Evolutionary conservation across 2,329 filamentous ascomycete species (phyloP), one percentile per base, ranked within the genome.

Genomic region (Scytalidium lignicola): DNA sequence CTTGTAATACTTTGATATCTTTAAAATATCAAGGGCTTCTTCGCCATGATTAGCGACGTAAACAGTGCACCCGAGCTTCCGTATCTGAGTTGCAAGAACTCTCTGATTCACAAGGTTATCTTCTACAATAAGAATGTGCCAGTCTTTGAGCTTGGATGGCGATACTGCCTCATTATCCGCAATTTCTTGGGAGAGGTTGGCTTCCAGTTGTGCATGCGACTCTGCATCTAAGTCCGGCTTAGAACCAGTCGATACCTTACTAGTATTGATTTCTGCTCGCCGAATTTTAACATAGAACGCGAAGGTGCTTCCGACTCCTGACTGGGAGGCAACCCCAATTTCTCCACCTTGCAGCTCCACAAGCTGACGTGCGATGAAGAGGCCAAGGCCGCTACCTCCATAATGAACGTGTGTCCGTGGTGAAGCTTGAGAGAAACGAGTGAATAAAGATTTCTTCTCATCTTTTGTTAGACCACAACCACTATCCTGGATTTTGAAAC

Each of bases 61-160:
- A 0, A 79, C 80, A 41, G 73, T 76, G 58, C 80, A 82, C 3
- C 80, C 80, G 28, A 74, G 74, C 47, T 77, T 77, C 17, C 70
- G 71, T 18, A 85, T 71, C 54, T 83, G 80, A 22, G 78, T 74
- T 50, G 80, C 75, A 17, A 84, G 68, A 17, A 22, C 15, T 21
- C 89, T 90, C 59, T 91, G 88, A 65, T 92, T 92, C 58, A 91
- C 86, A 3, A 79, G 76, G 58, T 93, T 92, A 64, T 93, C 88
- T 66, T 93, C 88, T 2, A 93, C 88, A 32, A 92, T 73, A 18
- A 93, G 72, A 40, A 92, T 85, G 56, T 80, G 81, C 69, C 88
- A 83, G 20, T 84, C 85, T 65, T 82, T 86, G 60, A 47, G 50
- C 13, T 44, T 29, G 12, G 32, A 37, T 8, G 15, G n/a, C 15